Evolutionary conservation across 768 basidiomycete species (phyloP).

Genomic region (Lentinula guzmanii): DNA sequence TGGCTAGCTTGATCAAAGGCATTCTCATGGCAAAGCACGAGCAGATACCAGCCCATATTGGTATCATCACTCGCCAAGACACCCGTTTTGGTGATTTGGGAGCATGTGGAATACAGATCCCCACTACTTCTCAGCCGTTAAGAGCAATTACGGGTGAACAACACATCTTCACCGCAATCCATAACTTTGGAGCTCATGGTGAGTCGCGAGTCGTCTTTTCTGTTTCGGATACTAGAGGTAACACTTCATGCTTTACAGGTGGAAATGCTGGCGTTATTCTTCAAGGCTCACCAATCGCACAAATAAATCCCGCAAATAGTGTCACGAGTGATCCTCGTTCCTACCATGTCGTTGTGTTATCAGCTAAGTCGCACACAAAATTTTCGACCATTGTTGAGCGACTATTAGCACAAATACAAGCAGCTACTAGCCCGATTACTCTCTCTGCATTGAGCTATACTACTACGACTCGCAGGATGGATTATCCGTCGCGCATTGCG

Average conservation of each 20-base stretch:
- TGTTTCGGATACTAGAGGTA: too few species aligned
- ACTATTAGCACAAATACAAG: background rate
- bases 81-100: constrained; percentile 4
- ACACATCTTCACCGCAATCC: background rate
- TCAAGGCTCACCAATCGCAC: background rate
- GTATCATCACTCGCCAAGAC: background rate
- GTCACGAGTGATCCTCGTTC: background rate
- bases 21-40: background rate
- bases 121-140: background rate
- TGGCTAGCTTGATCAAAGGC: constrained; percentile 4
- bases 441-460: constrained; percentile 5
- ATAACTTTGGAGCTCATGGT: constrained; percentile 6
- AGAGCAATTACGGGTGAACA: background rate
- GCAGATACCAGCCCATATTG: background rate
- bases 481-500: constrained; percentile 4
- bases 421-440: background rate
- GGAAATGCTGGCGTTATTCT: constrained; percentile 2
- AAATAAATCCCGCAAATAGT: background rate
- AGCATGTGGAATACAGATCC: background rate
- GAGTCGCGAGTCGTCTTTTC: background rate
- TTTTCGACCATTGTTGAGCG: background rate
- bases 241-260: background rate
- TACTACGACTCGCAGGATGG: constrained; percentile 1
- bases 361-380: constrained; percentile 3
- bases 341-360: background rate